phyloP scores from a whole-genome alignment of 306 rosid genomes.

The Dalbergia oliveri region DNA sequence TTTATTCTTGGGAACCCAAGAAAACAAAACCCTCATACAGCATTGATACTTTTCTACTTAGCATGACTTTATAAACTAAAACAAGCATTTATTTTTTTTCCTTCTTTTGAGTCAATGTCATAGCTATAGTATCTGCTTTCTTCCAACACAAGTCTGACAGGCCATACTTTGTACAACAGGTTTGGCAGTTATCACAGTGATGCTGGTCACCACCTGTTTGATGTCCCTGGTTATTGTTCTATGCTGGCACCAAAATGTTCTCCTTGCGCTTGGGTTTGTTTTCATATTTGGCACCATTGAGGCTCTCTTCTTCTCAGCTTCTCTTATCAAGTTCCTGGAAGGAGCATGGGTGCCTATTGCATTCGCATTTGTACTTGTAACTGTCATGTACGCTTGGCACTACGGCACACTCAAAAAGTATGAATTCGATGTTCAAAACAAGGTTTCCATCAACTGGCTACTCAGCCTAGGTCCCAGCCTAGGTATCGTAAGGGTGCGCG shows the following conservation, averaged over 20 bases:
- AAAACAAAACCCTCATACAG: neutral
- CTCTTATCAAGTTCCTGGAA: slow-evolving; percentile 82
- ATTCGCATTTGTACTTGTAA: slow-evolving; percentile 59
- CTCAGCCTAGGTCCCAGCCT: slow-evolving; percentile 80
- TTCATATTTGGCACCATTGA: slow-evolving; percentile 80
- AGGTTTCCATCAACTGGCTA: slow-evolving; percentile 89
- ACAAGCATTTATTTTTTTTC: neutral
- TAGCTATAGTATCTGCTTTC: neutral
- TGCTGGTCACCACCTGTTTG: slow-evolving; percentile 96
- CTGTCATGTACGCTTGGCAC: slow-evolving; percentile 86
- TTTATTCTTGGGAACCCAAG: neutral
- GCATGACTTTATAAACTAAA: slow-evolving; percentile 5
- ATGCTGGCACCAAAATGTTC: slow-evolving; percentile 78
- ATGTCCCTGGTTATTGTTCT: slow-evolving; percentile 93
- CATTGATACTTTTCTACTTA: neutral
- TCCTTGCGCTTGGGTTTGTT: slow-evolving; percentile 73
- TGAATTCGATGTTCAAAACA: slow-evolving; percentile 88
- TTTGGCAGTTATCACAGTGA: slow-evolving; percentile 93
- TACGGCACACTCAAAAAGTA: slow-evolving; percentile 84
- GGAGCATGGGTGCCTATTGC: slow-evolving; percentile 97
- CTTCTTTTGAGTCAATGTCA: neutral
- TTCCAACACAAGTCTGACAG: neutral
- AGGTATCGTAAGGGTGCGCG: slow-evolving; percentile 86
- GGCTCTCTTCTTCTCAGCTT: slow-evolving; percentile 93
- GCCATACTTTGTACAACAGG: slow-evolving; percentile 57